These are phyloP conservation scores for Adansonia digitata DNA, from an alignment of 345 rosid genomes.

Conservation along the genomic window DNA sequence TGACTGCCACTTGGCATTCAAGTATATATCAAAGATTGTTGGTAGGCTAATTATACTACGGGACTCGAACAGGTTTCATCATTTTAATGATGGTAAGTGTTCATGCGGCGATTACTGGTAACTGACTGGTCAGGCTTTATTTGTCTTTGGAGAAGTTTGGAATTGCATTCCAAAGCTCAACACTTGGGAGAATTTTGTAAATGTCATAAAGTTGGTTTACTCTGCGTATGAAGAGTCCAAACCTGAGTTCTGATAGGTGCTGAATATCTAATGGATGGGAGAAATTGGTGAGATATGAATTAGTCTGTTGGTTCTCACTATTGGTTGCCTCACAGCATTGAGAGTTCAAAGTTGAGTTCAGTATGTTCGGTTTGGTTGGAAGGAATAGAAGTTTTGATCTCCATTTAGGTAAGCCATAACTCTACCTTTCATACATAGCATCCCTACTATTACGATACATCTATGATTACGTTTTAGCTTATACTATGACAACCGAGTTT, in stretches of 20 bases:
- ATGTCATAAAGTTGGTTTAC: background rate
- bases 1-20: conserved; percentile 79
- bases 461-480: background rate
- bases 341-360: background rate
- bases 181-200: background rate
- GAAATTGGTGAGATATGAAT: background rate
- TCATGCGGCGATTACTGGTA: conserved; percentile 88
- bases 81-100: conserved; percentile 68
- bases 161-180: background rate
- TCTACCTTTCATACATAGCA: background rate
- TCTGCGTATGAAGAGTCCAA: background rate
- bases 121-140: conserved; percentile 5
- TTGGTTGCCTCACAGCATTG: background rate
- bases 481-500: background rate
- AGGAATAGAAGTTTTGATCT: background rate
- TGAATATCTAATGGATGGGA: background rate
- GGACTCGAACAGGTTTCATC: conserved; percentile 91
- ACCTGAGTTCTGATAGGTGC: background rate
- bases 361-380: background rate
- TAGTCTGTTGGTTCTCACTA: background rate
- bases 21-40: conserved; percentile 68
- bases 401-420: background rate
- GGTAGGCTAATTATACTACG: conserved; percentile 57
- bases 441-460: background rate
- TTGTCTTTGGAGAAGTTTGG: background rate